Evolutionary conservation across 805 yeast species (phyloP).

Genomic region (Cyberlindnera mississippiensis): DNA sequence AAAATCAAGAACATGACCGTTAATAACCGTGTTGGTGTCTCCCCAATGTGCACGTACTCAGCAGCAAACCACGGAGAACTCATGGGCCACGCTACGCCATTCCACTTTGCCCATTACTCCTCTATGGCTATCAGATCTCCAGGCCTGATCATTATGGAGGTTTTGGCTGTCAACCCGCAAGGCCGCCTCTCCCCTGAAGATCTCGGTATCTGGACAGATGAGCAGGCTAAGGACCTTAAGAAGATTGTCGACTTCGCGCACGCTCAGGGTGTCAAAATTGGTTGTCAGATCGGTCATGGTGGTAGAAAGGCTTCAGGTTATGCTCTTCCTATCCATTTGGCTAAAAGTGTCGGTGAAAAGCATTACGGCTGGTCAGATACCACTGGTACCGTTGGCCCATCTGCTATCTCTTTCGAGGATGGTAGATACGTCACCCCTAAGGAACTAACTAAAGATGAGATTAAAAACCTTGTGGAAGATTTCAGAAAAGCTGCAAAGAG

Average conservation of each 20-base stretch:
- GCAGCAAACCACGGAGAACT: constrained; percentile 26
- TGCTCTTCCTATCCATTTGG: constrained; percentile 30
- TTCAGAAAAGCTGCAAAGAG: constrained; percentile 46
- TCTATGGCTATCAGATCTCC: constrained; percentile 45
- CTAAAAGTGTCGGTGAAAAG: constrained; percentile 29
- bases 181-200: constrained; percentile 44
- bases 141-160: constrained; percentile 46
- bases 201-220: constrained; percentile 48
- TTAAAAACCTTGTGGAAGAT: constrained; percentile 36
- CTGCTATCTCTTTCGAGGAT: constrained; percentile 32
- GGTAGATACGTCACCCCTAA: constrained; percentile 31
- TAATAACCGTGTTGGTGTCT: constrained; percentile 50
- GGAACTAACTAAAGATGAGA: constrained; percentile 41
- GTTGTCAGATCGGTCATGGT: constrained; percentile 52
- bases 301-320: constrained; percentile 46
- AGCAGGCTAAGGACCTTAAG: constrained; percentile 40
- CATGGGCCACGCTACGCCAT: constrained; percentile 40
- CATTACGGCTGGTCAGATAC: constrained; percentile 38
- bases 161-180: constrained; percentile 36
- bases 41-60: constrained; percentile 55
- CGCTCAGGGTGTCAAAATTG: constrained; percentile 41
- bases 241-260: constrained; percentile 44
- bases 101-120: constrained; percentile 48
- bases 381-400: constrained; percentile 43
- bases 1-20: constrained; percentile 25